A percentile compares a stretch with the other conserved stretches of the same genome.
These are phyloP conservation scores for Nowakowskiella sp. DNA, from an alignment of 192 early-diverging fungal genomes.

Conservation along the genomic window DNA sequence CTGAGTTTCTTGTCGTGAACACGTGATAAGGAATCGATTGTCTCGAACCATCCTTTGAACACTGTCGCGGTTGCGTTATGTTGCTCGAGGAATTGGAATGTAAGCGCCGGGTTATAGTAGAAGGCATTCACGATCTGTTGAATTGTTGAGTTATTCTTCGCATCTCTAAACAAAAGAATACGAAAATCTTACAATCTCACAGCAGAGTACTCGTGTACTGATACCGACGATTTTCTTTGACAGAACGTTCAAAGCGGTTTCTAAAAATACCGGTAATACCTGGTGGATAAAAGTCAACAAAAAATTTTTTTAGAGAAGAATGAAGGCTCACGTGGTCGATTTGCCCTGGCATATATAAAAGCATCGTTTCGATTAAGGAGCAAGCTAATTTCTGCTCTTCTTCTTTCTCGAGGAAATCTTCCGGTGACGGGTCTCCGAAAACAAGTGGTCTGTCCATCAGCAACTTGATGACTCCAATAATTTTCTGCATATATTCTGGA, in stretches of 20 bases:
- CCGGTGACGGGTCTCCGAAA: no score
- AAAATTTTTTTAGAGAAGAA: no score
- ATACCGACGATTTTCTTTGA: conserved; percentile 14
- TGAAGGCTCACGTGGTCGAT: conserved; percentile 65
- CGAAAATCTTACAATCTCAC: conserved; percentile 8
- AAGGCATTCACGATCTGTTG: conserved; percentile 67
- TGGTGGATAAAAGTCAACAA: no score
- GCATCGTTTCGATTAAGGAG: conserved; percentile 77
- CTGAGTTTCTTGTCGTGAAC: conserved; percentile 95
- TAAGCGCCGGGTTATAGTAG: conserved; percentile 77
- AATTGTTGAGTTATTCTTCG: no score
- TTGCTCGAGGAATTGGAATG: conserved; percentile 71
- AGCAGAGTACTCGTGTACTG: conserved; percentile 4
- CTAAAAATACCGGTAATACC: no score
- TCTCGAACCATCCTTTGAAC: conserved; percentile 71
- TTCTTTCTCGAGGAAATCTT: no score
- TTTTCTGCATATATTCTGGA: no score
- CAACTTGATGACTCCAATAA: no score
- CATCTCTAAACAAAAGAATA: conserved; percentile 4
- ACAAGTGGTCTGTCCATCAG: no score
- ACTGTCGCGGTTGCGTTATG: conserved; percentile 65
- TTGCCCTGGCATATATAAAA: conserved; percentile 75
- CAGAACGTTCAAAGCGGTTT: no score
- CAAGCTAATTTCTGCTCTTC: conserved; percentile 72
- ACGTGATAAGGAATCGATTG: conserved; percentile 63